Percentiles rank a stretch among this genome's conserved stretches.
Conservation (phyloP, 768 basidiomycete genomes). For the Cystofilobasidium ferigula region DNA sequence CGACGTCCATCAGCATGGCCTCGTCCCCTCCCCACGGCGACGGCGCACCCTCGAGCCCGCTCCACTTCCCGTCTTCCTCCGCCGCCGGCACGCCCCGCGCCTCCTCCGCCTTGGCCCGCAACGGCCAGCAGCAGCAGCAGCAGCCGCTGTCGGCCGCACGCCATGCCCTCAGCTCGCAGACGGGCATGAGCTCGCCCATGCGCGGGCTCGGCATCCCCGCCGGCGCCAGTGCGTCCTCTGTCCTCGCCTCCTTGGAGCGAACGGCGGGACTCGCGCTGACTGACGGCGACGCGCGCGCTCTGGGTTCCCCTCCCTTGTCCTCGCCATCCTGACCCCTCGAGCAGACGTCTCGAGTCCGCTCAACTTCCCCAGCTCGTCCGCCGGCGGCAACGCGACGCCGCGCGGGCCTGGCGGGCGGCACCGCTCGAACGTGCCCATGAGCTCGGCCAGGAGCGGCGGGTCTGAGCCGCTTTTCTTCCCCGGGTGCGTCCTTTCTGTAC, state of each 20-base stretch:
- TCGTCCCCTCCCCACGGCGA: constrained; percentile 14
- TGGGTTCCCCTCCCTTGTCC: not conserved
- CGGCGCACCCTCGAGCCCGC: not conserved
- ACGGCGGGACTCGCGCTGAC: not conserved
- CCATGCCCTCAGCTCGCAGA: not conserved
- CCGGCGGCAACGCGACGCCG: constrained; percentile 4
- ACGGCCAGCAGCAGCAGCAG: no score
- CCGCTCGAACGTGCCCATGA: constrained; percentile 6
- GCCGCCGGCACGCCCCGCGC: constrained; percentile 10
- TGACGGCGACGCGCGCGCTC: not conserved
- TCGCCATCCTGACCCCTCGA: no score
- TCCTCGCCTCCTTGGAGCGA: not conserved
- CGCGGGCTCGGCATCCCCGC: constrained; percentile 15
- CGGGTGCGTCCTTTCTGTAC: constrained; percentile 32
- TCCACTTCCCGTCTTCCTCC: constrained; percentile 10
- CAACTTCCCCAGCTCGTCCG: constrained; percentile 11
- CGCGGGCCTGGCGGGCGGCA: not conserved
- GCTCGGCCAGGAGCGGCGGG: constrained; percentile 18
- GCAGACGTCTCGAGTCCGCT: constrained; percentile 8
- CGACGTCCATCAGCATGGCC: not conserved
- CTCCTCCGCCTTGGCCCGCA: no score
- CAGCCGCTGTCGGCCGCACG: not conserved
- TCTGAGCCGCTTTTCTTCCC: constrained; percentile 42
- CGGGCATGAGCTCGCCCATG: constrained; percentile 24
- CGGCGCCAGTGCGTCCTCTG: not conserved